Evolutionary conservation across 2,329 filamentous ascomycete species (phyloP).

Genomic region (Aspergillus unguis): DNA sequence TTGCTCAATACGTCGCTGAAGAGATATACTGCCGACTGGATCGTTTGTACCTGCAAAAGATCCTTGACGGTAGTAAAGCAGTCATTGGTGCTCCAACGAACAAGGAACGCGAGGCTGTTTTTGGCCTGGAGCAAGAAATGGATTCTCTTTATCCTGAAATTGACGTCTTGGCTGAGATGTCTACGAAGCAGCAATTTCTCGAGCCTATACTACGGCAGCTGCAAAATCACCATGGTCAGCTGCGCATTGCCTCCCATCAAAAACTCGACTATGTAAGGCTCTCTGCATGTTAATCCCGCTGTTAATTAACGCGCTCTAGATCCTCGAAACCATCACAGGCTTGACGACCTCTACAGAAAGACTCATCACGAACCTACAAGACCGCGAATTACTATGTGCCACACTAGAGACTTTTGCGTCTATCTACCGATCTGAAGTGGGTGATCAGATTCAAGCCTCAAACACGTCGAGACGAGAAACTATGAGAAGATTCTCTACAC

Average conservation of each 20-base stretch:
- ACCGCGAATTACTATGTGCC: conserved; percentile 35
- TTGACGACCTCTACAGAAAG: conserved; percentile 33
- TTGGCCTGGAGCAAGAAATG: conserved; percentile 35
- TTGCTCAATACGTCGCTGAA: conserved; percentile 34
- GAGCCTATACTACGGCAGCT: conserved; percentile 39
- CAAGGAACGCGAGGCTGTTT: conserved; percentile 17
- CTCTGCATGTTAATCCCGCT: background rate
- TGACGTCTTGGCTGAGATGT: conserved; percentile 40
- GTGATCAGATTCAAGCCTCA: conserved; percentile 20
- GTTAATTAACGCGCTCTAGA: conserved; percentile 26
- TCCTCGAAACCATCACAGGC: conserved; percentile 31
- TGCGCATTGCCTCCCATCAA: conserved; percentile 29
- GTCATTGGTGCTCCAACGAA: background rate
- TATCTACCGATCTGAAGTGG: conserved; percentile 32
- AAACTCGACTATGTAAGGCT: conserved; percentile 35
- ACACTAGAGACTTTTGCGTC: conserved; percentile 30
- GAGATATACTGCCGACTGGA: conserved; percentile 41
- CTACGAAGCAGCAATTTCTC: conserved; percentile 42
- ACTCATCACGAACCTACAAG: conserved; percentile 27
- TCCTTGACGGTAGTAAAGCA: conserved; percentile 12
- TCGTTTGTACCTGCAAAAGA: conserved; percentile 37
- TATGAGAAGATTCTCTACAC: conserved; percentile 26
- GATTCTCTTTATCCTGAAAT: conserved; percentile 41
- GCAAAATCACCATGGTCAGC: conserved; percentile 29
- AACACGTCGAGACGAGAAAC: conserved; percentile 26